These are phyloP conservation scores for Echeveria elegans DNA, from an alignment of 164 flowering plant genomes.

Conservation along the genomic window DNA sequence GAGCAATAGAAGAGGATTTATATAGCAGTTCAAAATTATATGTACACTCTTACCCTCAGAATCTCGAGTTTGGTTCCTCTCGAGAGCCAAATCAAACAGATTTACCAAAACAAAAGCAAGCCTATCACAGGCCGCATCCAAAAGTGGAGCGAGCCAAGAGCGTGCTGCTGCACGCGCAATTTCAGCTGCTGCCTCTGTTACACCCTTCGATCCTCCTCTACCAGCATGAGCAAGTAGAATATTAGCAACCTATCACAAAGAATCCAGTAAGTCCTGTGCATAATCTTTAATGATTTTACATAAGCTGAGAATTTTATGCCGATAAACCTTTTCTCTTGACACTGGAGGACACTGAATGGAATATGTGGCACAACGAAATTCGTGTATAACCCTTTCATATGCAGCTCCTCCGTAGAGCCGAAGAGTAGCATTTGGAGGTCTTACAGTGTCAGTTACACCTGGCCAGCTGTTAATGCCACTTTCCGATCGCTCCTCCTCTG, in stretches of 20 bases:
- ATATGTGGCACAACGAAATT: constrained; percentile 90
- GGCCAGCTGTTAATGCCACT: constrained; percentile 95
- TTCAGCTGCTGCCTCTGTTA: constrained; percentile 86
- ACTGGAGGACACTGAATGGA: constrained; percentile 90
- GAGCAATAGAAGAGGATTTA: too few species aligned
- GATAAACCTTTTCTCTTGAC: constrained; percentile 80
- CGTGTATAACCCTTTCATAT: constrained; percentile 95
- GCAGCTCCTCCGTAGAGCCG: constrained; percentile 99
- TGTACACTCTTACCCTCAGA: constrained; percentile 38
- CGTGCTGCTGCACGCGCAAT: constrained; percentile 93
- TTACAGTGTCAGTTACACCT: constrained; percentile 59
- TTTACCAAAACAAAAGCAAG: constrained; percentile 84
- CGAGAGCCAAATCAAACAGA: constrained; percentile 84
- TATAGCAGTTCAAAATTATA: too few species aligned
- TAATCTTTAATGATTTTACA: background rate
- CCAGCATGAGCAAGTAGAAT: constrained; percentile 98
- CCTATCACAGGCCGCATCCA: constrained; percentile 90
- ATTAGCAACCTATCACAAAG: constrained; percentile 71
- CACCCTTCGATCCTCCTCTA: constrained; percentile 68
- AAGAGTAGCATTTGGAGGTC: constrained; percentile 82
- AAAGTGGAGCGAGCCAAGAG: constrained; percentile 94
- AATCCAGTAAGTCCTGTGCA: background rate
- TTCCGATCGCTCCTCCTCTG: constrained; percentile 63
- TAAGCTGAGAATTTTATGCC: background rate
- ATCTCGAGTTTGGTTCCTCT: constrained; percentile 50